Evolutionary conservation across 345 rosid genomes (phyloP), one percentile per base, ranked within the genome.

Genomic region (Populus tremula): DNA sequence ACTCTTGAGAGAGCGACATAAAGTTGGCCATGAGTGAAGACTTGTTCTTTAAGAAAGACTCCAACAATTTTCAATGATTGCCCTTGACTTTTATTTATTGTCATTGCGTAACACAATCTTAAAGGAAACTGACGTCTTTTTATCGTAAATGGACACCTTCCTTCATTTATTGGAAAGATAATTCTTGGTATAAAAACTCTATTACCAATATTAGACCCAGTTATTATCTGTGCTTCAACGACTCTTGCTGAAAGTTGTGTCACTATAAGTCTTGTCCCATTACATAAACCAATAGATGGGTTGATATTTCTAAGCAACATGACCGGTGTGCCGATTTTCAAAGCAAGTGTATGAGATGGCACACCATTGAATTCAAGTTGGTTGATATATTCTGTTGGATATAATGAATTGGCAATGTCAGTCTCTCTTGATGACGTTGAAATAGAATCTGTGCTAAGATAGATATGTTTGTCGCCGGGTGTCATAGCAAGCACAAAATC

Each of bases 371-470:
- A 66, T 35, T 56, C 47, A 3, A 74, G 11, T 0, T 33, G 12
- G 3, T 73, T 79, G 7, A 70, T n/a, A 61, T 70, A 77, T 39
- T 77, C 75, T 39, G 56, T 13, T 0, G 75, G 69, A 47, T 75
- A 75, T 56, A 63, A 63, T 2, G 2, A 13, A 12, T 12, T 14
- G 2, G 10, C 16, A 63, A 27, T 63, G 12, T 27, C 10, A 12
- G 5, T 9, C 0, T 23, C 33, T 27, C 36, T 35, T 45, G 5
- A 9, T 2, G 2, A 8, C 1, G 12, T 69, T 0, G 17, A 69
- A 7, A 69, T 8, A 2, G 18, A 21, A 43, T 69, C 20, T 2
- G 35, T 21, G 16, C 56, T 69, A 0, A 69, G 25, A 23, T 39
- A 69, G 23, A 10, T 3, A 6, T 20, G 18, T 1, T 39, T 7